Percentiles rank a stretch among this genome's conserved stretches.
Conservation (phyloP, 139 green algal species). For the Tetraselmis striata region DNA sequence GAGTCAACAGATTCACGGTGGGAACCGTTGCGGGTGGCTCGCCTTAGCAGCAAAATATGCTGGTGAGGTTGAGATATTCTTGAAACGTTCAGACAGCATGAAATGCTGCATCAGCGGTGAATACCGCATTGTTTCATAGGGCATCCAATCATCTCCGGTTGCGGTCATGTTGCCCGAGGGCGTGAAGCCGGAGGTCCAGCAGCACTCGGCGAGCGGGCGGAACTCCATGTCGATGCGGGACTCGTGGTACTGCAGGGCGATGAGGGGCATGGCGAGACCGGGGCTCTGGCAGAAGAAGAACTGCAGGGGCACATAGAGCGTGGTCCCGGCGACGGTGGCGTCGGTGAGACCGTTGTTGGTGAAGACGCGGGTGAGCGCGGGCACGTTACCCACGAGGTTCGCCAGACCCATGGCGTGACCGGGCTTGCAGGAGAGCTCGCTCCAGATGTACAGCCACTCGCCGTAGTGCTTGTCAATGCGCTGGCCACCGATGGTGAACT, state of each 20-base stretch:
- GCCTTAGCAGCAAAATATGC: too few relatives aligned
- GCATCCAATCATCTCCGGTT: too few relatives aligned
- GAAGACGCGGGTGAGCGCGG: neutral
- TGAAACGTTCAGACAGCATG: too few relatives aligned
- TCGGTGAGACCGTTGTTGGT: neutral
- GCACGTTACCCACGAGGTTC: slow-evolving; percentile 19
- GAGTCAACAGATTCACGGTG: too few relatives aligned
- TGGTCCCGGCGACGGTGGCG: neutral
- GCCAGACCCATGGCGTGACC: slow-evolving; percentile 6
- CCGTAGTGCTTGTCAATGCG: slow-evolving; percentile 23
- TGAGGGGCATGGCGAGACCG: slow-evolving; percentile 22
- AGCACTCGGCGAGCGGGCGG: neutral
- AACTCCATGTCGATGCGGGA: slow-evolving; percentile 20
- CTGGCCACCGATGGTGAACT: slow-evolving; percentile 27
- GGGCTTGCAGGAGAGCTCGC: slow-evolving; percentile 16
- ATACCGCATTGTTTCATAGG: too few relatives aligned
- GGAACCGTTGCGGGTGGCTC: too few relatives aligned
- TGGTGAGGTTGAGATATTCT: too few relatives aligned
- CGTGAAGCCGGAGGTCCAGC: slow-evolving; percentile 2
- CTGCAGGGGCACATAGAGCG: slow-evolving; percentile 24
- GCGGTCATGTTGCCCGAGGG: neutral
- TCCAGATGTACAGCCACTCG: slow-evolving; percentile 22
- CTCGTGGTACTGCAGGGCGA: slow-evolving; percentile 28
- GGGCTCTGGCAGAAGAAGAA: slow-evolving; percentile 20
- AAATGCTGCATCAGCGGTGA: too few relatives aligned